Base-by-base conservation (phyloP, 2,329 filamentous ascomycete species). In the Xylariaceae sp. region DNA sequence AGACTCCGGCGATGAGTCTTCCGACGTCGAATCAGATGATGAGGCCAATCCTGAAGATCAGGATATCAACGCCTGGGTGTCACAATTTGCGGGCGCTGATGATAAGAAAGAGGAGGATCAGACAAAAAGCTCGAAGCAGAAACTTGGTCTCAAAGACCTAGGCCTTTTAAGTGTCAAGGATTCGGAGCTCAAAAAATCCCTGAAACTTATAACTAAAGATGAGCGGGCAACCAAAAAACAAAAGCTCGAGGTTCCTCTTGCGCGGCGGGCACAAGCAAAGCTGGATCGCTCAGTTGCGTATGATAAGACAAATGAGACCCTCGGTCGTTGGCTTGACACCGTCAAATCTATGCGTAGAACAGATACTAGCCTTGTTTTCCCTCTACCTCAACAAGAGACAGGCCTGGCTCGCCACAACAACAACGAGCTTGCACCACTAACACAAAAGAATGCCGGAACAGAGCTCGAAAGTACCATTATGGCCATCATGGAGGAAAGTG, bases 261-360 rank as follows among this genome's bases (percentile, higher is more conserved):
- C 89, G 1, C 91, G 88, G 68, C 82, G 91, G 57, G 88, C 95
- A 64, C 92, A 97, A 70, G 91, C 91, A 67, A 84, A 85, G 48
- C 73, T 96, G 12, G 87, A 95, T 65, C 88, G 94, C 50, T 77
- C 78, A 50, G 90, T 85, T 29, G 94, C 94, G 2, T 95, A 91
- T 64, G 84, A 91, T 37, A 91, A 96, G 76, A 91, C 90, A 49
- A 96, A 95, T 65, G 87, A 96, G 71, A 92, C 91, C 0, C 77
- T 99, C 30, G 85, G 89, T 60, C 84, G 90, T 64, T 99, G 94
- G 94, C 87, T 87, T 34, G 92, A 96, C 57, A 97, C 94, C 0
- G 91, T 99, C 66, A 95, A 96, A 73, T 84, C 89, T 34, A 96
- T 96, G 71, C 87, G 94, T 56, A 82, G 90, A 63, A 91, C 92